Percentiles rank a stretch among this genome's conserved stretches.
phyloP scores from a whole-genome alignment of 805 yeast species.

The Naumovozyma dairenensis region DNA sequence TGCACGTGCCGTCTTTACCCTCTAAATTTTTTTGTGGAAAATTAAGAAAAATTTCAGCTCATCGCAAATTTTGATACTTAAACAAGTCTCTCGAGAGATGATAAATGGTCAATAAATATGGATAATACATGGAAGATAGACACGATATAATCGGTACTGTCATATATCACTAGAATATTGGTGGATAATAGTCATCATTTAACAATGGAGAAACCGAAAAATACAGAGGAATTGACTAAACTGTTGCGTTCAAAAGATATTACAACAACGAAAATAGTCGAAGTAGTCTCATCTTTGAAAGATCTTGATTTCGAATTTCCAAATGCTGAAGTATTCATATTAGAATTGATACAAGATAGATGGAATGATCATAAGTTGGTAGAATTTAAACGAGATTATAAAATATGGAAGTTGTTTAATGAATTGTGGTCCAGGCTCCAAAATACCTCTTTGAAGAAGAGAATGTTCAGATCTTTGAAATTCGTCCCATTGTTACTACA shows the following conservation, averaged over 20 bases:
- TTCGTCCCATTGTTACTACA: constrained; percentile 25
- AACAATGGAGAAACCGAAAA: constrained; percentile 9
- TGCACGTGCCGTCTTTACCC: too few species aligned
- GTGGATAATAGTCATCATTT: too few species aligned
- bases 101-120: too few species aligned
- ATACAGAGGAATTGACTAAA: constrained; percentile 47
- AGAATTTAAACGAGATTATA: constrained; percentile 34
- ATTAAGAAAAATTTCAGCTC: too few species aligned
- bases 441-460: constrained; percentile 28
- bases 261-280: constrained; percentile 34
- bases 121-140: too few species aligned
- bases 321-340: constrained; percentile 41
- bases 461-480: constrained; percentile 35
- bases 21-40: too few species aligned
- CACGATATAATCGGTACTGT: too few species aligned
- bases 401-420: constrained; percentile 44
- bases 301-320: constrained; percentile 41
- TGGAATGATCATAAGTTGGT: constrained; percentile 39
- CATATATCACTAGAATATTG: too few species aligned
- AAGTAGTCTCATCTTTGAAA: constrained; percentile 28
- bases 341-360: constrained; percentile 53
- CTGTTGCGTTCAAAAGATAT: constrained; percentile 46
- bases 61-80: too few species aligned
- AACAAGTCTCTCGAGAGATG: not conserved
- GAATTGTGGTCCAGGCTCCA: constrained; percentile 30